Evolutionary conservation across 805 yeast genomes (phyloP), one percentile per base, ranked within the genome.

Genomic region (Saturnispora halmiae): DNA sequence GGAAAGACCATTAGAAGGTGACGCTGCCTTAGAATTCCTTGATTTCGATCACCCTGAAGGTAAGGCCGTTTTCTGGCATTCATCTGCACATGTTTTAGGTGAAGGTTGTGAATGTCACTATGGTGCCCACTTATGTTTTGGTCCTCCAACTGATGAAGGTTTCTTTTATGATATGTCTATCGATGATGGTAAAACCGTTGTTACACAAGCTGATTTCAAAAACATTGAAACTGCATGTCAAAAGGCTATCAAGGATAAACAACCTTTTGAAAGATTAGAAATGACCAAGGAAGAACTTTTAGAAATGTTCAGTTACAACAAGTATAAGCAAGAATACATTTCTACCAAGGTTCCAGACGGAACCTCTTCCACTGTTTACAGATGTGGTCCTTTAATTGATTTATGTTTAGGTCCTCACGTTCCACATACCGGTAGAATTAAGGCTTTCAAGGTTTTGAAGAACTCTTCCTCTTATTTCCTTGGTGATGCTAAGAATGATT

Each of bases 131-230:
- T 77, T 92, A 50, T 78, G 85, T 61, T 69, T 79, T 49, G 98
- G 98, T 51, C 98, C 98, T 25, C 98, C 98, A 61, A 90, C 96
- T 46, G 86, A 81, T 41, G 97, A 90, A 49, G 98, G 98, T 34
- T 92, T 92, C 67, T 92, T 90, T 69, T 92, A 92, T 64, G 98
- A 92, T 61, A 87, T 92, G 82, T 72, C 94, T 43, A 77, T 87
- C 56, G 79, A 77, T 48, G 72, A 76, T 45, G 88, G 90, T 53
- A 79, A 79, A 50, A 72, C 74, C 42, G 82, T 72, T 13, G 88
- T 92, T 31, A 68, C 87, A 38, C 90, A 81, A 59, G 70, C 75
- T 35, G 97, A 92, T 63, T 92, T 86, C 70, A 70, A 78, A 44
- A 76, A 73, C 57, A 74, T 90, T 55, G 97, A 90, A 68, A 70